Base-by-base conservation (phyloP, 345 rosid genomes). In the Isatis tinctoria region DNA sequence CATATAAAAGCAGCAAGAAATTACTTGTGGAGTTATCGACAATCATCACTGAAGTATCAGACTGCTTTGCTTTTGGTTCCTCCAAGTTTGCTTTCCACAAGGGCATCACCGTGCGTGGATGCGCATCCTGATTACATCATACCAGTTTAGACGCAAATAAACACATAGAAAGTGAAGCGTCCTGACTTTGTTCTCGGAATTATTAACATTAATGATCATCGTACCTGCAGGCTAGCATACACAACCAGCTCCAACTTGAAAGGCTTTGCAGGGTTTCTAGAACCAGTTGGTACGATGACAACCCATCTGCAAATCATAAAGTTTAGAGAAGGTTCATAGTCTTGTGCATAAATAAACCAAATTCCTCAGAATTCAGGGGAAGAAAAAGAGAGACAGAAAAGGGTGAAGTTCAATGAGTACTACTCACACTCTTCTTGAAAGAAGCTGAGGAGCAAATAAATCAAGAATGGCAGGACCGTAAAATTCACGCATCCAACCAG, bases 401-500 rank as follows among this genome's bases (percentile, higher is more conserved):
- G 35, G 28, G 64, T 13, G 4, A 54, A 30, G 3, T 2, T 57
- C 0, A 64, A 12, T 14, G 65, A 2, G 36, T 44, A 82, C n/a
- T 4, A 41, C 98, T 62, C 82, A 96, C 99, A 90, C 85, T 82
- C 88, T 89, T 85, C 97, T 87, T 17, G 97, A 90, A 73, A 92
- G 73, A 74, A 92, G 81, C 72, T 85, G 97, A 72, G 96, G 98
- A 65, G 88, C 92, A 74, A 96, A 59, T 51, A 84, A 77, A 78
- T 96, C 97, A 35, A 96, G 91, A 81, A 96, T 83, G 51, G 93
- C 88, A 6, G 89, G 91, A 33, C 98, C 98, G 65, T 87, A 85
- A 74, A 87, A 87, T 70, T 96, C 99, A 67, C 96, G 87, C 96
- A 92, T 45, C 96, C 92, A 92, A 17, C 97, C 99, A 76, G 98